phyloP scores from a whole-genome alignment of 2,329 filamentous ascomycete species.

The Arthroderma sp. region DNA sequence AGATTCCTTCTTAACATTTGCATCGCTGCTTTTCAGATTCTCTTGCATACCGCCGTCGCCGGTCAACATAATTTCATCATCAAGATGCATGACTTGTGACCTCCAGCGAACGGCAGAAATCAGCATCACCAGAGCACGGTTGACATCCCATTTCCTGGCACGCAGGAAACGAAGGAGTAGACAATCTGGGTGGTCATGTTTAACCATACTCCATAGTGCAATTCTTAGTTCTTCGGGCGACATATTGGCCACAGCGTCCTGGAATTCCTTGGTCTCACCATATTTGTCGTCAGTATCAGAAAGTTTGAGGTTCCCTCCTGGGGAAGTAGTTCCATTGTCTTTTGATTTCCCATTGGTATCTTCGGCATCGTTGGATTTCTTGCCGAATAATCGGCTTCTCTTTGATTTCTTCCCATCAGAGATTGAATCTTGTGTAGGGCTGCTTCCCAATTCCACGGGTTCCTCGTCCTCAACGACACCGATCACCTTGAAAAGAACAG shows the following conservation, averaged over 20 bases:
- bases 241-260: conserved; percentile 63
- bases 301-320: conserved; percentile 24
- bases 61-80: conserved; percentile 69
- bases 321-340: conserved; percentile 21
- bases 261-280: conserved; percentile 74
- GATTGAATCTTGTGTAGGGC: conserved; percentile 9
- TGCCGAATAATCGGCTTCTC: conserved; percentile 58
- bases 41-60: conserved; percentile 58
- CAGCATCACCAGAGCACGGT: conserved; percentile 86
- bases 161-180: conserved; percentile 69
- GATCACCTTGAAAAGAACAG: conserved; percentile 57
- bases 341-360: conserved; percentile 14
- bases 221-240: conserved; percentile 64
- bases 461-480: conserved; percentile 38
- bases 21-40: conserved; percentile 46
- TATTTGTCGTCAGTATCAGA: conserved; percentile 73
- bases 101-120: conserved; percentile 92
- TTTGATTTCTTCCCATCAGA: conserved; percentile 56
- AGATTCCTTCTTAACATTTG: conserved; percentile 51
- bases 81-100: conserved; percentile 67
- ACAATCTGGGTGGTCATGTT: conserved; percentile 86
- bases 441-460: conserved; percentile 10
- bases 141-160: conserved; percentile 90
- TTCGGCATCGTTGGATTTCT: conserved; percentile 35
- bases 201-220: conserved; percentile 87